Conservation (phyloP, 2,329 filamentous ascomycete genomes). For the Pyrenochaeta sp. region DNA sequence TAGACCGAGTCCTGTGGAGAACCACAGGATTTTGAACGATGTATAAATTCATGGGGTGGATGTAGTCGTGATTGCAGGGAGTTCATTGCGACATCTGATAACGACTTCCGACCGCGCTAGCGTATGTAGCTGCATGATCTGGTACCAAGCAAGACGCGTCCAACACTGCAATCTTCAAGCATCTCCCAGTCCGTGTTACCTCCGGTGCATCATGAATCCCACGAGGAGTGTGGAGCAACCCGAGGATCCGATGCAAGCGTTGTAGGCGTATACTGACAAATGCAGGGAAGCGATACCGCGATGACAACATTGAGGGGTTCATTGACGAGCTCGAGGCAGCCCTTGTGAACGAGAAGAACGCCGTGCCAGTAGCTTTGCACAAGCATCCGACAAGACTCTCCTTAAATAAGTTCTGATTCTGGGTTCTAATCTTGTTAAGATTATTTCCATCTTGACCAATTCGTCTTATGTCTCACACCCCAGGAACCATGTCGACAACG, state of each 20-base stretch:
- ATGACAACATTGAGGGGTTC: conserved; percentile 28
- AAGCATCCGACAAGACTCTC: neutral
- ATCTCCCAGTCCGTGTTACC: conserved; percentile 2
- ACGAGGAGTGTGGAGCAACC: neutral
- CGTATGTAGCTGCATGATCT: neutral
- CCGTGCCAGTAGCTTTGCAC: neutral
- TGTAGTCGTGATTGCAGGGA: conserved; percentile 26
- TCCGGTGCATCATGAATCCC: neutral
- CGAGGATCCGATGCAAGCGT: neutral
- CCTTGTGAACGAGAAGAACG: neutral
- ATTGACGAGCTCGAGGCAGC: conserved; percentile 10
- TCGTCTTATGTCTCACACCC: neutral
- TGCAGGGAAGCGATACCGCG: conserved; percentile 8
- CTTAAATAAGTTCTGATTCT: neutral
- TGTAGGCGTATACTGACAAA: conserved; percentile 11
- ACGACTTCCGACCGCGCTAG: conserved; percentile 5
- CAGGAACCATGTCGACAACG: conserved; percentile 29
- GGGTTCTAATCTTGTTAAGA: neutral
- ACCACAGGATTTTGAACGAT: neutral
- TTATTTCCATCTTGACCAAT: neutral
- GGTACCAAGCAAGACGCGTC: neutral
- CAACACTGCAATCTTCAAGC: neutral
- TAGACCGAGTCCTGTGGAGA: neutral
- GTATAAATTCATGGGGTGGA: neutral
- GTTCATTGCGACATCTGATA: conserved; percentile 35